Conservation (phyloP, 441 rosid species). For the Erysimum pusillum region DNA sequence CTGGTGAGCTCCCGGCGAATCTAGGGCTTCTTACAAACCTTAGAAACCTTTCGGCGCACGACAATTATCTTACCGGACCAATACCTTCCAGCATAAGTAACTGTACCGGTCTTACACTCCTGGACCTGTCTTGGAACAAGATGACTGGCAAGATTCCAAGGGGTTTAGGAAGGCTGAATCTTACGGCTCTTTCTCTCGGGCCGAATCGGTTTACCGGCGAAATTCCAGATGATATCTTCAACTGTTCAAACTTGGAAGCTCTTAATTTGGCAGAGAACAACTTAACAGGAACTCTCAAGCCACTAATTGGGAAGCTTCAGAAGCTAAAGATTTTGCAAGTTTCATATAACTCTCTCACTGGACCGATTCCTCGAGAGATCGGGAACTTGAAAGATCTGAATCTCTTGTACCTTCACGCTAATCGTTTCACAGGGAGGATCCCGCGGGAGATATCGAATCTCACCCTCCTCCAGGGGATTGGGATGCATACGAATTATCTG, state of each 20-base stretch:
- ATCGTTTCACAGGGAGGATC: slow-evolving; percentile 64
- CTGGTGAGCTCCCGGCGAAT: slow-evolving; percentile 67
- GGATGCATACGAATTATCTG: slow-evolving; percentile 55
- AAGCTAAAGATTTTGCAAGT: slow-evolving; percentile 54
- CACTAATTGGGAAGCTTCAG: slow-evolving; percentile 64
- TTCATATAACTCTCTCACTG: slow-evolving; percentile 60
- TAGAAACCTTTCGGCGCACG: slow-evolving; percentile 59
- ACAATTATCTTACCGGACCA: slow-evolving; percentile 72
- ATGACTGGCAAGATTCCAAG: slow-evolving; percentile 64
- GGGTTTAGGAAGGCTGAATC: slow-evolving; percentile 70
- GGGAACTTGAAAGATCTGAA: slow-evolving; percentile 66
- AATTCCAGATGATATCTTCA: slow-evolving; percentile 80
- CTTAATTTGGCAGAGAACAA: slow-evolving; percentile 57
- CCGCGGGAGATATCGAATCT: slow-evolving; percentile 71
- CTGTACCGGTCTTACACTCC: slow-evolving; percentile 59
- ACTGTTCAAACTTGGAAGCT: slow-evolving; percentile 57
- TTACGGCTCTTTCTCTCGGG: slow-evolving; percentile 58
- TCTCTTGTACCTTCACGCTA: slow-evolving; percentile 56
- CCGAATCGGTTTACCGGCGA: slow-evolving; percentile 66
- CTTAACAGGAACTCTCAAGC: slow-evolving; percentile 67
- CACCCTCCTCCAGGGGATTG: slow-evolving; percentile 74
- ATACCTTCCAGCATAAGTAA: slow-evolving; percentile 79
- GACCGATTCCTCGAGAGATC: slow-evolving; percentile 69
- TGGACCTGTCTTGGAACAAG: slow-evolving; percentile 55
- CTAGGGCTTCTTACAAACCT: slow-evolving; percentile 75